phyloP scores from a whole-genome alignment of 805 yeast species.

The Vanderwaltozyma tropicalis region DNA sequence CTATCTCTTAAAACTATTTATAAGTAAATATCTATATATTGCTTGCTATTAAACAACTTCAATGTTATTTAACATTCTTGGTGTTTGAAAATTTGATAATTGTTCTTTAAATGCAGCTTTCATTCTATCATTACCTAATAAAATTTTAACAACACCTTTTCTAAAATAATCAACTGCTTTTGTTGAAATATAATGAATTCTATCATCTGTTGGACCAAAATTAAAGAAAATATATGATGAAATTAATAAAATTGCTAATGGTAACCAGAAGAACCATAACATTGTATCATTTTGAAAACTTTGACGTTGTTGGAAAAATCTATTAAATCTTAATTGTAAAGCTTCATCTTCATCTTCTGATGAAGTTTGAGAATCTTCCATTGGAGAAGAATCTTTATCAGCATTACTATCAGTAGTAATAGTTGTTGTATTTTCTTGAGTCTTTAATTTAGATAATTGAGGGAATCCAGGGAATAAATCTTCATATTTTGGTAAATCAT shows the following conservation, averaged over 20 bases:
- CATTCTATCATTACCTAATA: constrained; percentile 44
- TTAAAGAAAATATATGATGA: constrained; percentile 34
- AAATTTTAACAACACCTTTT: constrained; percentile 35
- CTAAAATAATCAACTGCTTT: constrained; percentile 33
- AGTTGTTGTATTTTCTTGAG: background rate
- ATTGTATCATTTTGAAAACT: constrained; percentile 61
- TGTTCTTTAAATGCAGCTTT: constrained; percentile 33
- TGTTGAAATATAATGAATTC: constrained; percentile 20
- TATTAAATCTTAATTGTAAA: constrained; percentile 28
- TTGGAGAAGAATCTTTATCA: constrained; percentile 1
- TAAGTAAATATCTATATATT: background rate
- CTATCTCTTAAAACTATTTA: no score
- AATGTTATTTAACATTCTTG: constrained; percentile 6
- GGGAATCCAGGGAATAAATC: constrained; percentile 50
- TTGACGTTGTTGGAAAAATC: constrained; percentile 35
- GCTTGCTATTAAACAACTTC: background rate
- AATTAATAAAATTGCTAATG: constrained; percentile 50
- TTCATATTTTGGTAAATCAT: constrained; percentile 59
- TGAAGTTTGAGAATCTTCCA: constrained; percentile 19
- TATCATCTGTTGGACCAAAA: constrained; percentile 29
- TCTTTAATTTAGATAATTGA: background rate
- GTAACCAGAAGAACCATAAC: constrained; percentile 87
- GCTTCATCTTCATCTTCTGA: constrained; percentile 28
- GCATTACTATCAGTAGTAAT: background rate
- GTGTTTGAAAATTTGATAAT: constrained; percentile 19